phyloP scores from a whole-genome alignment of 345 rosid genomes.

The Microcos paniculata region DNA sequence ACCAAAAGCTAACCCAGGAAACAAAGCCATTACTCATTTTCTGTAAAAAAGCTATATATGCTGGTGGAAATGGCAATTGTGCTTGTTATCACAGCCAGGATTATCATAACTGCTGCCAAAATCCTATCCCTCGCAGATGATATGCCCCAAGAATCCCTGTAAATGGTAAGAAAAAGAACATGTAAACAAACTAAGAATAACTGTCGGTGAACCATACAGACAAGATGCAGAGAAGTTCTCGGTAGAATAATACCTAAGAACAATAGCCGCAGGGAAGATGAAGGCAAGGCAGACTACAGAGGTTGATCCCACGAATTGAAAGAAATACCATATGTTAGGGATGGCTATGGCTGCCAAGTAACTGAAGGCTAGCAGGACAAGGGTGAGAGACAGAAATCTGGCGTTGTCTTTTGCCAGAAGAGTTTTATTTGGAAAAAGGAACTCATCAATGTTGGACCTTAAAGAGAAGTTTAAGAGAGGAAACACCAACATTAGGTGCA shows the following conservation, averaged over 20 bases:
- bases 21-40: neutral
- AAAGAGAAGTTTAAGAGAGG: conserved; percentile 84
- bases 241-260: conserved; percentile 47
- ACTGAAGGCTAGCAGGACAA: conserved; percentile 41
- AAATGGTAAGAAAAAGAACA: neutral
- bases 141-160: conserved; percentile 45
- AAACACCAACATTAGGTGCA: conserved; percentile 86
- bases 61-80: conserved; percentile 46
- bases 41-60: conserved; percentile 15
- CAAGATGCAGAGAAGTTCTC: neutral
- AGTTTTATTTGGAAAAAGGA: conserved; percentile 52
- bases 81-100: conserved; percentile 43
- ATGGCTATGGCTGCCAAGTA: conserved; percentile 65
- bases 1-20: neutral
- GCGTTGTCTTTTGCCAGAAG: conserved; percentile 47
- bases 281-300: conserved; percentile 78
- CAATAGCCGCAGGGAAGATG: conserved; percentile 84
- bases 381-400: conserved; percentile 61
- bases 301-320: conserved; percentile 89
- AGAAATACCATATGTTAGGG: conserved; percentile 84
- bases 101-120: conserved; percentile 39
- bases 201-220: neutral
- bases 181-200: neutral
- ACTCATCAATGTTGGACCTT: conserved; percentile 62
- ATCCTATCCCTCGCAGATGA: conserved; percentile 40